Conservation (phyloP, 2,329 filamentous ascomycete genomes). For the Sclerotinia minor region DNA sequence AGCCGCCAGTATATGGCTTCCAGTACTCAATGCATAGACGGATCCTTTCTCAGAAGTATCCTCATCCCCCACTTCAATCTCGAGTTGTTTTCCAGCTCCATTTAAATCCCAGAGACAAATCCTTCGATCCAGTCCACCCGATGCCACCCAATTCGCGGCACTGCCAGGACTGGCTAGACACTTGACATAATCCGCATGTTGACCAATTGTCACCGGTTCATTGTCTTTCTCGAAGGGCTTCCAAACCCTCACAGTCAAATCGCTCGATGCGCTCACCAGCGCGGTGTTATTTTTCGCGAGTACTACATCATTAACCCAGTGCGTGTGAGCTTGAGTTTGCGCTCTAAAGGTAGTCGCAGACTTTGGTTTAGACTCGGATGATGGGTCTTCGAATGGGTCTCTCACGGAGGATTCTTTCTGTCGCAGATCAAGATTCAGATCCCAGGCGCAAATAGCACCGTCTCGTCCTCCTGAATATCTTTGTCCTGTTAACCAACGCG, state of each 20-base stretch:
- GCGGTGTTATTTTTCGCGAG: conserved; percentile 65
- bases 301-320: conserved; percentile 76
- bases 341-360: conserved; percentile 57
- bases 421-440: conserved; percentile 71
- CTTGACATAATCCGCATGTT: conserved; percentile 96
- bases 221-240: conserved; percentile 67
- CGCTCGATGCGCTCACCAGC: conserved; percentile 70
- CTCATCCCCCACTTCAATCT: conserved; percentile 82
- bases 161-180: conserved; percentile 77
- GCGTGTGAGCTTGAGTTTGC: conserved; percentile 71
- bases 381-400: conserved; percentile 40
- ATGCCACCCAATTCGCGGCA: conserved; percentile 82
- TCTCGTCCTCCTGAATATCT: conserved; percentile 97
- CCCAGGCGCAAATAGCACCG: conserved; percentile 94
- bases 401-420: conserved; percentile 28
- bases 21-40: conserved; percentile 84
- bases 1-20: conserved; percentile 79
- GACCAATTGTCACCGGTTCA: conserved; percentile 77
- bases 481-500: conserved; percentile 26
- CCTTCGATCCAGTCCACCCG: conserved; percentile 88
- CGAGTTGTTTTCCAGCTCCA: conserved; percentile 79
- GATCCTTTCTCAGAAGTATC: conserved; percentile 89
- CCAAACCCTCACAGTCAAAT: conserved; percentile 75
- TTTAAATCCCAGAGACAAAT: conserved; percentile 93
- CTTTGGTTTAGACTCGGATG: conserved; percentile 44